Percentiles rank a stretch among this genome's conserved stretches.
Conservation (phyloP, 495 filamentous ascomycete species). For the Venustampulla echinocandica region DNA sequence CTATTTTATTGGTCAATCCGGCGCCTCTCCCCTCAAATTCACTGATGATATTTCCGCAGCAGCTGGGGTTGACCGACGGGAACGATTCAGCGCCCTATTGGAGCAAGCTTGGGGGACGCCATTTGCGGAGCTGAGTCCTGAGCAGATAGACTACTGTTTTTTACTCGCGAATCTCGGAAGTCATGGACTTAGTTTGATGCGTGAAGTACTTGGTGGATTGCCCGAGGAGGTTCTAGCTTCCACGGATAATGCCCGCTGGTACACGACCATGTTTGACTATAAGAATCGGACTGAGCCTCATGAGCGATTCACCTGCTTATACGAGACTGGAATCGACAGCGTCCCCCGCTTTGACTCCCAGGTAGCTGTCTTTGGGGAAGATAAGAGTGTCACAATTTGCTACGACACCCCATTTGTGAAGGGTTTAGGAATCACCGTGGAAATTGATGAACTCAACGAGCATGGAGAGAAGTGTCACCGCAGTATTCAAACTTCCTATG, state of each 20-base stretch:
- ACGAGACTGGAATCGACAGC: conserved; percentile 45
- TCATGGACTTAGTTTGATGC: conserved; percentile 49
- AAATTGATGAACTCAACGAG: conserved; percentile 37
- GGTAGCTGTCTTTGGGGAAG: conserved; percentile 41
- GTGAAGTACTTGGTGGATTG: conserved; percentile 41
- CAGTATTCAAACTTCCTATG: conserved; percentile 35
- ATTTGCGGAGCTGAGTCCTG: conserved; percentile 11
- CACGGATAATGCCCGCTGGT: conserved; percentile 38
- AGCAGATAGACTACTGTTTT: conserved; percentile 28
- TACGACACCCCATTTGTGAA: conserved; percentile 47
- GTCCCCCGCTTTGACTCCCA: conserved; percentile 50
- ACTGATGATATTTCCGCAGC: conserved; percentile 24
- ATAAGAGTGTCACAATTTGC: conserved; percentile 38
- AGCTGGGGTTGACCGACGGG: conserved; percentile 10
- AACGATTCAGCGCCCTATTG: neutral
- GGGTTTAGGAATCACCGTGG: conserved; percentile 37
- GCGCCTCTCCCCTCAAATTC: conserved; percentile 35
- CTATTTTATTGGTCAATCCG: conserved; percentile 38
- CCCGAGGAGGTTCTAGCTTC: conserved; percentile 36
- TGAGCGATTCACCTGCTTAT: conserved; percentile 38
- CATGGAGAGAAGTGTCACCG: conserved; percentile 28
- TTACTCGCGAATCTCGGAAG: conserved; percentile 41
- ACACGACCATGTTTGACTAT: conserved; percentile 18
- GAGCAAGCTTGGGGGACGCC: conserved; percentile 1
- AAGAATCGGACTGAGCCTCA: neutral